A percentile compares a stretch with the other conserved stretches of the same genome.
Evolutionary conservation across 179 eudicot species (phyloP).

Genomic region (Patellifolia procumbens): DNA sequence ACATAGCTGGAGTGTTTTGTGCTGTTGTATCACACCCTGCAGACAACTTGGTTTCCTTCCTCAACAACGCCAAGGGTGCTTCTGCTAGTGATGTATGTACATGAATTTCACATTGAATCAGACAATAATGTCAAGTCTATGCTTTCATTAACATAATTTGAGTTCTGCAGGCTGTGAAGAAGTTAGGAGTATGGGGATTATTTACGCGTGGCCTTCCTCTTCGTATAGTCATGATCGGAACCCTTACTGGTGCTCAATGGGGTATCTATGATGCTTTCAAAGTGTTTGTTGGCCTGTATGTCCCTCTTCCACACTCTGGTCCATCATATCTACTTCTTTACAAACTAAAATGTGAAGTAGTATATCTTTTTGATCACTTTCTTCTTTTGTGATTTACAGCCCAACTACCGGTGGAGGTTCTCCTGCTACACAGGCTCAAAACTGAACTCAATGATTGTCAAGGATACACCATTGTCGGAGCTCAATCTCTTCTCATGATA

Average conservation of each 20-base stretch:
- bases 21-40: constrained; percentile 91
- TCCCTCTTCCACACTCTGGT: constrained; percentile 10
- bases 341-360: neutral
- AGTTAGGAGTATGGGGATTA: constrained; percentile 68
- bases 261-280: constrained; percentile 83
- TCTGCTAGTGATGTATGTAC: constrained; percentile 68
- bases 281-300: constrained; percentile 89
- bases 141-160: neutral
- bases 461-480: neutral
- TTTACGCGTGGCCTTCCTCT: constrained; percentile 95
- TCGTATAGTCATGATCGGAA: constrained; percentile 85
- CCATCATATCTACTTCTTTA: neutral
- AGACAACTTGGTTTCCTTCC: constrained; percentile 87
- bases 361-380: no score
- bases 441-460: neutral
- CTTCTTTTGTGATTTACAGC: neutral
- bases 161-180: constrained; percentile 72
- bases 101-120: neutral
- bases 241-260: constrained; percentile 91
- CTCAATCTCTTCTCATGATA: neutral
- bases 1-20: constrained; percentile 76
- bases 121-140: neutral
- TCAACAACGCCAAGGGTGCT: constrained; percentile 86
- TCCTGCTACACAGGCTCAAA: neutral
- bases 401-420: constrained; percentile 12